Evolutionary conservation across 2,329 filamentous ascomycete genomes (phyloP).

Genomic region (Penicillium sp.): DNA sequence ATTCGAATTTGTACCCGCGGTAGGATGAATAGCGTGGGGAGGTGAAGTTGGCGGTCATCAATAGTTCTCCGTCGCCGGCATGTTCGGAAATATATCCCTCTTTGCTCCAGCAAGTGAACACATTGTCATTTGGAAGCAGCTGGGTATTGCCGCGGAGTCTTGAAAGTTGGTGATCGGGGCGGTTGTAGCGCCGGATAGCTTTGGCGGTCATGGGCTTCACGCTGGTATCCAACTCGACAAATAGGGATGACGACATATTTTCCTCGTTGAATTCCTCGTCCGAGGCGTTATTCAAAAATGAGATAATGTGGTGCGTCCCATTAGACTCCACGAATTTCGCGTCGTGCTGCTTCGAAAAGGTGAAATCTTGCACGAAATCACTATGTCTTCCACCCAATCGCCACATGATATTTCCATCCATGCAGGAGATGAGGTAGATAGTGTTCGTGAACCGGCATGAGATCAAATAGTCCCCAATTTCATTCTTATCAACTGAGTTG

Average conservation of each 20-base stretch:
- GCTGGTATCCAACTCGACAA: constrained; percentile 25
- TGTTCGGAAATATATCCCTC: constrained; percentile 30
- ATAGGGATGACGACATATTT: constrained; percentile 22
- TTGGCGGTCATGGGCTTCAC: constrained; percentile 23
- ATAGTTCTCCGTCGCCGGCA: constrained; percentile 21
- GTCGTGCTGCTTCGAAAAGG: constrained; percentile 34
- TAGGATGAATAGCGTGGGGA: constrained; percentile 31
- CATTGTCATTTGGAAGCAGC: constrained; percentile 28
- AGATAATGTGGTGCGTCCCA: constrained; percentile 26
- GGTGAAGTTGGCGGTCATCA: constrained; percentile 29
- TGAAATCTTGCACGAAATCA: constrained; percentile 27
- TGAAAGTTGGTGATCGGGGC: constrained; percentile 27
- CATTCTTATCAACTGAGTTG: constrained; percentile 35
- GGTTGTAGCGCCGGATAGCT: constrained; percentile 22
- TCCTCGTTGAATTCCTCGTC: constrained; percentile 25
- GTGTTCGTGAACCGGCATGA: constrained; percentile 34
- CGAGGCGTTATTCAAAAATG: constrained; percentile 29
- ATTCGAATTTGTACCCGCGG: constrained; percentile 34
- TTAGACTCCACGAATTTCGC: constrained; percentile 26
- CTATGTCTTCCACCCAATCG: constrained; percentile 26
- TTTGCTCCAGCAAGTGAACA: constrained; percentile 31
- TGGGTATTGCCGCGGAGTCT: constrained; percentile 31
- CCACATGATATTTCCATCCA: constrained; percentile 32
- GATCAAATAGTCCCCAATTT: constrained; percentile 32
- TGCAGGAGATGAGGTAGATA: constrained; percentile 32